Base-by-base conservation (phyloP, 352 stramenopile species). In the Pythium apleroticum region DNA sequence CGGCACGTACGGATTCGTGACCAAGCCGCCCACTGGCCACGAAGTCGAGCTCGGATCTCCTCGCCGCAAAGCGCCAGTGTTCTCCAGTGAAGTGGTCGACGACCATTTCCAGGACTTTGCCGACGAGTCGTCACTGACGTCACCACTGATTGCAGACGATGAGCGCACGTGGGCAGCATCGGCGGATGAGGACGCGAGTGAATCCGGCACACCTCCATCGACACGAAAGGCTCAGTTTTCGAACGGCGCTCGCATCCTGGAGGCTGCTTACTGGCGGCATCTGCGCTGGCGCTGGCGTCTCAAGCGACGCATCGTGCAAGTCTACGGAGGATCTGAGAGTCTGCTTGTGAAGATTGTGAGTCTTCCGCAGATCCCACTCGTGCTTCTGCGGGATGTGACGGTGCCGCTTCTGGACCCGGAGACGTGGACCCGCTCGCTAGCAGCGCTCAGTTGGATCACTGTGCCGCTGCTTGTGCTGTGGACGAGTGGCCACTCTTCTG, bases 401-500 rank as follows among this genome's bases (percentile, higher is more conserved):
- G 76, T 92, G 15, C 88, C 86, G 15, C 67, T 93, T 19, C 63
- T 96, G 3, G 84, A 93, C 54, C 63, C 77, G 19, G 79, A 88
- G 1, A 77, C 71, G 5, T 95, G 82, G 81, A 97, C 86, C 3
- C 83, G 96, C 14, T 76, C 77, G 3, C 80, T 97, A 25, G 89
- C 97, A 17, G 88, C 88, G 4, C 20, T 98, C 22, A 95, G 88
- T 15, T 74, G 92, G 7, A 66, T 90, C 27, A 78, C 93, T 12
- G 91, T 92, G 43, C 92, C 95, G 3, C 27, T 97, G 6, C 93
- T 97, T 63, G 70, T 98, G 14, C 74, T 86, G 25, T 88, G 97
- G 57, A 80, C 74, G 0, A 80, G 60, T 62, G 76, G 74, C 19
- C 46, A 65, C 27, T 12, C n/a, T 28, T 24, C 33, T 9, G 72